A percentile compares a stretch with the other conserved stretches of the same genome.
Conservation (phyloP, 139 green algal species). For the Mychonastes homosphaera region DNA sequence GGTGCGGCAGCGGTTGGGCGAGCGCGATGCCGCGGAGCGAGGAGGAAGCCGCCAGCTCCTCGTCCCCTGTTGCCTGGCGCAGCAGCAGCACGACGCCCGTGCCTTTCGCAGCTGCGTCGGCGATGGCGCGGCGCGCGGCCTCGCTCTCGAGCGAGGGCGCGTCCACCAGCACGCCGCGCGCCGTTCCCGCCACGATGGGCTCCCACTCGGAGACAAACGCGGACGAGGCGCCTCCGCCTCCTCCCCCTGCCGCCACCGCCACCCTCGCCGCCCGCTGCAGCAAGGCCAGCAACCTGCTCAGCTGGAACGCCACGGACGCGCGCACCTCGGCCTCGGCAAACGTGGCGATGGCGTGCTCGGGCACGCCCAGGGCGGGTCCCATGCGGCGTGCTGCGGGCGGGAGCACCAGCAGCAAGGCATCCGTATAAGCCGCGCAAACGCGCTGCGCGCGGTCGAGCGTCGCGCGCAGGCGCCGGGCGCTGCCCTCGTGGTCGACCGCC, state of each 20-base stretch:
- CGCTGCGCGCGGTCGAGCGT: constrained; percentile 70
- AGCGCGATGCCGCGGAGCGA: constrained; percentile 73
- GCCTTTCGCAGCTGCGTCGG: neutral
- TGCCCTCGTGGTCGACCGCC: constrained; percentile 8
- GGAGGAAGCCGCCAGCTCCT: constrained; percentile 71
- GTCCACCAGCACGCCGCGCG: constrained; percentile 51
- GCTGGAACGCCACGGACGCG: constrained; percentile 83
- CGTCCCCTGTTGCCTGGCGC: constrained; percentile 69
- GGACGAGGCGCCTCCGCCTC: neutral
- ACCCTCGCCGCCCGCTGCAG: constrained; percentile 26
- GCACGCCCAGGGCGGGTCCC: constrained; percentile 63
- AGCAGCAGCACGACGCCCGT: constrained; percentile 53
- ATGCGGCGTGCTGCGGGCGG: constrained; percentile 33
- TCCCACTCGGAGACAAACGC: constrained; percentile 60
- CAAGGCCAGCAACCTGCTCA: constrained; percentile 38
- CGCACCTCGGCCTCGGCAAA: constrained; percentile 86
- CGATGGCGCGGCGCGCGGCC: constrained; percentile 7
- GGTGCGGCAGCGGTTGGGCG: constrained; percentile 82
- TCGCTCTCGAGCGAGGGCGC: constrained; percentile 38
- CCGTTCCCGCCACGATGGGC: constrained; percentile 62
- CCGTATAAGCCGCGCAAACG: constrained; percentile 61
- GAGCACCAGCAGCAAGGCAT: constrained; percentile 52
- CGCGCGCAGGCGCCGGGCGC: constrained; percentile 54
- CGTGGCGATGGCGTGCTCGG: constrained; percentile 34
- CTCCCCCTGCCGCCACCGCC: constrained; percentile 9